Evolutionary conservation across 176 grass and related monocot species (phyloP).

Genomic region (Ampelocalamus luodianensis): DNA sequence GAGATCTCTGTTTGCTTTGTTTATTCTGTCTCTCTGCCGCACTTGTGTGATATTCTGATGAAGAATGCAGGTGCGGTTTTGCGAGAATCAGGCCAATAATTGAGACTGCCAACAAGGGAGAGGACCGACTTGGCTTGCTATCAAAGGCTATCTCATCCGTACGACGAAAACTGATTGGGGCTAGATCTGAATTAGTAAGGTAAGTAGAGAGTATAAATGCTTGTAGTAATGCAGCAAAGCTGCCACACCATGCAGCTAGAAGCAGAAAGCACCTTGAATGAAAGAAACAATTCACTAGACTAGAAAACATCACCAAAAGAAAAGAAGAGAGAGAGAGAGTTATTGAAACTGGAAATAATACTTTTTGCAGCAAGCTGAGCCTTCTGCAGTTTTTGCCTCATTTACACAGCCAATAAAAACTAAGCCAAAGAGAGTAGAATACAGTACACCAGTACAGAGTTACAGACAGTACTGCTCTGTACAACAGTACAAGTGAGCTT

Average conservation of each 20-base stretch:
- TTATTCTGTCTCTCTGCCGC: neutral
- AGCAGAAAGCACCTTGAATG: neutral
- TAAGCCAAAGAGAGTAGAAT: neutral
- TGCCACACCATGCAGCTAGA: neutral
- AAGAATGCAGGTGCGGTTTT: neutral
- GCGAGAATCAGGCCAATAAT: slow-evolving; percentile 27
- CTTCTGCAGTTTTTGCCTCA: neutral
- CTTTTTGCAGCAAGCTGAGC: neutral
- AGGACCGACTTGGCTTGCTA: neutral
- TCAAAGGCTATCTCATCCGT: neutral
- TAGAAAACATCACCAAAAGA: neutral
- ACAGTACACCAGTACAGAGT: neutral
- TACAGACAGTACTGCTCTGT: neutral
- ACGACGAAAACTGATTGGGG: neutral
- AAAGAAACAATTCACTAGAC: neutral
- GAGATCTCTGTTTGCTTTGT: neutral
- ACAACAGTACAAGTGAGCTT: too few species aligned
- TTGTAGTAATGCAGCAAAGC: neutral
- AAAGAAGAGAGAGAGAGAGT: too few species aligned
- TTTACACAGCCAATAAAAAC: neutral
- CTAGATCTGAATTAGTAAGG: neutral
- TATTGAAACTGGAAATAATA: neutral
- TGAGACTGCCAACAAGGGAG: neutral
- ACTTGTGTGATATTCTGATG: neutral
- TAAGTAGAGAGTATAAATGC: neutral